phyloP scores from a whole-genome alignment of 768 basidiomycete genomes.

The Lactarius hengduanensis region DNA sequence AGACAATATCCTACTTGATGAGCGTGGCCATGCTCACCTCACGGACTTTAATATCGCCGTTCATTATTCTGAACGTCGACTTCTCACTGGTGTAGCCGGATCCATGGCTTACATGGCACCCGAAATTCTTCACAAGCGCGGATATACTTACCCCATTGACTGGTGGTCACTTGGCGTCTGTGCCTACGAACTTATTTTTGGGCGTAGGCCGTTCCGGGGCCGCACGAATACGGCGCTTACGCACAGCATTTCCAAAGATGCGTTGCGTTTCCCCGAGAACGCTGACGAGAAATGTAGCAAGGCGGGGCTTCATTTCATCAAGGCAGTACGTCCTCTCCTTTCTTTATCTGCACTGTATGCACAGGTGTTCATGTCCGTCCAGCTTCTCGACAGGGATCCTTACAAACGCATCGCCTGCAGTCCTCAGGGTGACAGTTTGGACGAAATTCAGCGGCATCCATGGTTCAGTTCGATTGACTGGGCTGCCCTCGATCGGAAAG shows the following conservation, averaged over 20 bases:
- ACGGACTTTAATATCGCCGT: slow-evolving; percentile 99
- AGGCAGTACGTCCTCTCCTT: slow-evolving; percentile 49
- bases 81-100: slow-evolving; percentile 89
- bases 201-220: slow-evolving; percentile 89
- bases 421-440: slow-evolving; percentile 72
- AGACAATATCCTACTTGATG: slow-evolving; percentile 96
- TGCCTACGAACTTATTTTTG: slow-evolving; percentile 89
- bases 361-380: slow-evolving; percentile 5
- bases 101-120: slow-evolving; percentile 99
- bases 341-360: not conserved
- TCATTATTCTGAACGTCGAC: slow-evolving; percentile 84
- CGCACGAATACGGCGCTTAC: slow-evolving; percentile 92
- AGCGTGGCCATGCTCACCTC: slow-evolving; percentile 91
- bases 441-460: slow-evolving; percentile 72
- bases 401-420: slow-evolving; percentile 80
- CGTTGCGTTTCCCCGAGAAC: slow-evolving; percentile 87
- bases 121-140: slow-evolving; percentile 88
- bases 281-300: slow-evolving; percentile 76
- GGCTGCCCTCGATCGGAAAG: slow-evolving; percentile 78
- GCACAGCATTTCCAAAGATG: slow-evolving; percentile 87
- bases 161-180: slow-evolving; percentile 98
- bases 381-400: slow-evolving; percentile 89
- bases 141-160: slow-evolving; percentile 92
- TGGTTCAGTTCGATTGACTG: slow-evolving; percentile 94
- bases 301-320: slow-evolving; percentile 74